phyloP scores from a whole-genome alignment of 2,329 filamentous ascomycete species.

The Daldinia eschscholtzii region DNA sequence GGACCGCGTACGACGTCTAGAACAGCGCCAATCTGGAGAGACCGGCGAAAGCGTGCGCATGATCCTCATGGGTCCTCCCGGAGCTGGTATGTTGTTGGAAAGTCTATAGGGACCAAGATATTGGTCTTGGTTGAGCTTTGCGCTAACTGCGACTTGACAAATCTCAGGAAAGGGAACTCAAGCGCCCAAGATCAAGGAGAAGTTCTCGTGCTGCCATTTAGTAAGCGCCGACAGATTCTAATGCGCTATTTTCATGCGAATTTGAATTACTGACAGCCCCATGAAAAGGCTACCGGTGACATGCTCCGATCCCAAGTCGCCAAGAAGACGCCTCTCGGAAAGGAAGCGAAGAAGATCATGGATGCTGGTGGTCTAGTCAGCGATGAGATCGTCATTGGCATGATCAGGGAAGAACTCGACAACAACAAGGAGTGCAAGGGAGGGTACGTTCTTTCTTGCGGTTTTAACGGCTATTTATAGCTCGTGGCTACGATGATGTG shows the following conservation, averaged over 20 bases:
- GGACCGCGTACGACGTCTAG: slow-evolving; percentile 85
- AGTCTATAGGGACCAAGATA: slow-evolving; percentile 3
- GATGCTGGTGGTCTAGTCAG: slow-evolving; percentile 97
- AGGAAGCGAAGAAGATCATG: slow-evolving; percentile 99
- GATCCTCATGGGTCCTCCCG: slow-evolving; percentile 97
- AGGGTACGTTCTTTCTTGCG: slow-evolving; percentile 72
- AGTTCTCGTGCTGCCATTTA: slow-evolving; percentile 96
- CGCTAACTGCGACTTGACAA: slow-evolving; percentile 38
- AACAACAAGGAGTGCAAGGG: slow-evolving; percentile 96
- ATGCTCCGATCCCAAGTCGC: slow-evolving; percentile 99
- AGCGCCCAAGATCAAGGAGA: slow-evolving; percentile 97
- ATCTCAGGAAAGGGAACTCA: slow-evolving; percentile 94
- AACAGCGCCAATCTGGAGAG: slow-evolving; percentile 75
- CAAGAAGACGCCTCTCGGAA: slow-evolving; percentile 93
- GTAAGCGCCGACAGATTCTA: slow-evolving; percentile 67
- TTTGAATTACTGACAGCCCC: slow-evolving; percentile 23
- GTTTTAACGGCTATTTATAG: neutral
- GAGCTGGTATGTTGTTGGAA: slow-evolving; percentile 79
- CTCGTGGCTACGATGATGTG: neutral
- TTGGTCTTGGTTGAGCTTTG: slow-evolving; percentile 21
- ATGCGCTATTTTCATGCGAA: slow-evolving; percentile 19
- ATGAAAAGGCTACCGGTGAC: slow-evolving; percentile 89
- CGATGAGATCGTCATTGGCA: slow-evolving; percentile 99
- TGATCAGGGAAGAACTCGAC: slow-evolving; percentile 98
- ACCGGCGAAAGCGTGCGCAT: slow-evolving; percentile 82